Evolutionary conservation across 192 early-diverging fungal species (phyloP).

Genomic region (Entomortierella beljakovae): DNA sequence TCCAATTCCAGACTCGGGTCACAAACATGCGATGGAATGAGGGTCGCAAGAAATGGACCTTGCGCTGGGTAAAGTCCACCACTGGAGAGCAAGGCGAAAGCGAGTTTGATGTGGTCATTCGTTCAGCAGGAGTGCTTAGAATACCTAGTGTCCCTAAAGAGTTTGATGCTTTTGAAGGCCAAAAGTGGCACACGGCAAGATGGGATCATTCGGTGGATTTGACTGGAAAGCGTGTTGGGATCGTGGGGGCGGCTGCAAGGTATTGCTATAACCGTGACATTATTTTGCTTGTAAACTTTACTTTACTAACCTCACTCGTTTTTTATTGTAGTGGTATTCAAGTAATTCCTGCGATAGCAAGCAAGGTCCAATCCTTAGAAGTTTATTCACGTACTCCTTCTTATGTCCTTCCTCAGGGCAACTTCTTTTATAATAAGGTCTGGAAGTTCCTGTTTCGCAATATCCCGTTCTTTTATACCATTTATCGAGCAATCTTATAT

Average conservation of each 20-base stretch:
- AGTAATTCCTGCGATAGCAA: conserved; percentile 53
- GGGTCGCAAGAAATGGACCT: conserved; percentile 25
- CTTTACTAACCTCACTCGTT: neutral
- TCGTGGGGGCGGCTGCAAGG: conserved; percentile 60
- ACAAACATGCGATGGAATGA: conserved; percentile 44
- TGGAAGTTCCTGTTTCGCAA: conserved; percentile 47
- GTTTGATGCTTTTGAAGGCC: conserved; percentile 56
- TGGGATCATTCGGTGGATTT: conserved; percentile 58
- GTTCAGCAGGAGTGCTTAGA: conserved; percentile 48
- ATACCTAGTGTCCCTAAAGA: conserved; percentile 54
- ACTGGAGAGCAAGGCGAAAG: conserved; percentile 17
- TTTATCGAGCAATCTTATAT: conserved; percentile 46
- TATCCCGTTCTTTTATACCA: conserved; percentile 41
- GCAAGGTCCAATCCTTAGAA: conserved; percentile 44
- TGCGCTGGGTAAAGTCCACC: conserved; percentile 21
- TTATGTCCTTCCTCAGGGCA: conserved; percentile 51
- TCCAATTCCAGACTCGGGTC: conserved; percentile 44
- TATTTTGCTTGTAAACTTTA: neutral
- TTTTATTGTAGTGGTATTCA: conserved; percentile 53
- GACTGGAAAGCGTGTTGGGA: conserved; percentile 57
- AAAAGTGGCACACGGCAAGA: conserved; percentile 54
- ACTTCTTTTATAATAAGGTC: conserved; percentile 24
- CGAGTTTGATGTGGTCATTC: conserved; percentile 52
- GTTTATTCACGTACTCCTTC: conserved; percentile 58
- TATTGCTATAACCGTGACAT: conserved; percentile 4